phyloP scores from a whole-genome alignment of 805 yeast genomes.

The Cyberlindnera euphorbiiphila region DNA sequence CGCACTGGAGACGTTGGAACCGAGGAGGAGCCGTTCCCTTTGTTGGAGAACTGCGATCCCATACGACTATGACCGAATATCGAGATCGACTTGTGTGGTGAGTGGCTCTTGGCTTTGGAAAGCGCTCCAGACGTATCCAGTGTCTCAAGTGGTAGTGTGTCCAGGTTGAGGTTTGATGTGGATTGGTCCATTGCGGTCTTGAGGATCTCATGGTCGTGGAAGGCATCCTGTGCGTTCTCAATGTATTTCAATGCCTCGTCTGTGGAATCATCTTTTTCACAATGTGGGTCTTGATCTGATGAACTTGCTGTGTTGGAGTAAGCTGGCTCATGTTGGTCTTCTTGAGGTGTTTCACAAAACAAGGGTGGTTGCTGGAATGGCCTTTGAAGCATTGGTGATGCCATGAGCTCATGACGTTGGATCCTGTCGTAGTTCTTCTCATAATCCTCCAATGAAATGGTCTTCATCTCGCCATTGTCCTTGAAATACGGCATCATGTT shows the following conservation, averaged over 20 bases:
- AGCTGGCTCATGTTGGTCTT: too few relatives aligned
- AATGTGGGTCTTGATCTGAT: too few relatives aligned
- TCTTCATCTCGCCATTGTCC: slow-evolving; percentile 14
- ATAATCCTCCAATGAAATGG: slow-evolving; percentile 24
- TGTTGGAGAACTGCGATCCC: slow-evolving; percentile 18
- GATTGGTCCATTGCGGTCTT: slow-evolving; percentile 21
- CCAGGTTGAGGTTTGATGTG: slow-evolving; percentile 18
- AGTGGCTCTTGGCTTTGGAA: slow-evolving; percentile 14
- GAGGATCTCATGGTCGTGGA: slow-evolving; percentile 9
- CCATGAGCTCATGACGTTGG: slow-evolving; percentile 2
- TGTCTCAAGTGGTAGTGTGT: slow-evolving; percentile 10
- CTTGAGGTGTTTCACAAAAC: too few relatives aligned
- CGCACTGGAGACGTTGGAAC: slow-evolving; percentile 24
- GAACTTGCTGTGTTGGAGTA: too few relatives aligned
- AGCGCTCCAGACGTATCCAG: slow-evolving; percentile 5
- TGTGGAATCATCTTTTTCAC: slow-evolving; percentile 23
- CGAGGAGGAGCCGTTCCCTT: slow-evolving; percentile 18
- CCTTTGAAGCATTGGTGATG: too few relatives aligned
- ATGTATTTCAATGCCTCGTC: slow-evolving; percentile 25
- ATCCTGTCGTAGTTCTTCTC: slow-evolving; percentile 13
- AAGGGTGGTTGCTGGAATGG: background rate
- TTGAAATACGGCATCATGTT: slow-evolving; percentile 17
- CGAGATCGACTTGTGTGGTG: slow-evolving; percentile 29
- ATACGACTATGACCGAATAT: slow-evolving; percentile 21
- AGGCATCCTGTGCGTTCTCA: slow-evolving; percentile 14